These are phyloP conservation scores for Kodamaea hsintzibuensis DNA, from an alignment of 805 yeast species.

Conservation along the genomic window DNA sequence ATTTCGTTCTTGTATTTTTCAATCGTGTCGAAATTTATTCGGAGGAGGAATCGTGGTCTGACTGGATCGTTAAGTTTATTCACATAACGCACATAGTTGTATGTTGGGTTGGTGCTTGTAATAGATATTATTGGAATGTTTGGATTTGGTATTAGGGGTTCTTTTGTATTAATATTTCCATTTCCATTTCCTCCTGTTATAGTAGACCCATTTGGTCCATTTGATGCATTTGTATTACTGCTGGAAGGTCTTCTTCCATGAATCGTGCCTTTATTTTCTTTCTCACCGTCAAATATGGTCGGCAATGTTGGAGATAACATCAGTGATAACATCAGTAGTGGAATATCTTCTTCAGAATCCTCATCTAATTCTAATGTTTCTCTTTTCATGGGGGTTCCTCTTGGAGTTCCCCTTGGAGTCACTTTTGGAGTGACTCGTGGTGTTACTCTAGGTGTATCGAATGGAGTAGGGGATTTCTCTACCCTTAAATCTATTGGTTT, in stretches of 20 bases:
- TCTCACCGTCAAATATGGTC: constrained; percentile 20
- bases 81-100: constrained; percentile 24
- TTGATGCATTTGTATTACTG: neutral
- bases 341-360: constrained; percentile 24
- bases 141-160: neutral
- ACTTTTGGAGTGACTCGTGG: constrained; percentile 4
- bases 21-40: constrained; percentile 23
- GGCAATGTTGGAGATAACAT: constrained; percentile 34
- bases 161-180: neutral
- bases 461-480: constrained; percentile 4
- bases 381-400: constrained; percentile 1
- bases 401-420: constrained; percentile 1
- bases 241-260: neutral
- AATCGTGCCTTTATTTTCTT: neutral
- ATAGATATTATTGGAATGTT: neutral
- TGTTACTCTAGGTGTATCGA: constrained; percentile 4
- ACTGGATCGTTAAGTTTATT: constrained; percentile 26
- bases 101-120: neutral
- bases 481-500: constrained; percentile 1
- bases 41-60: constrained; percentile 26
- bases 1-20: constrained; percentile 15
- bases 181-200: neutral
- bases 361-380: constrained; percentile 1
- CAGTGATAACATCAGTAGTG: constrained; percentile 25
- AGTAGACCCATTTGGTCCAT: no score